Evolutionary conservation across 2,329 filamentous ascomycete species (phyloP), one percentile per base, ranked within the genome.

Genomic region (Calonectria hawksworthii): DNA sequence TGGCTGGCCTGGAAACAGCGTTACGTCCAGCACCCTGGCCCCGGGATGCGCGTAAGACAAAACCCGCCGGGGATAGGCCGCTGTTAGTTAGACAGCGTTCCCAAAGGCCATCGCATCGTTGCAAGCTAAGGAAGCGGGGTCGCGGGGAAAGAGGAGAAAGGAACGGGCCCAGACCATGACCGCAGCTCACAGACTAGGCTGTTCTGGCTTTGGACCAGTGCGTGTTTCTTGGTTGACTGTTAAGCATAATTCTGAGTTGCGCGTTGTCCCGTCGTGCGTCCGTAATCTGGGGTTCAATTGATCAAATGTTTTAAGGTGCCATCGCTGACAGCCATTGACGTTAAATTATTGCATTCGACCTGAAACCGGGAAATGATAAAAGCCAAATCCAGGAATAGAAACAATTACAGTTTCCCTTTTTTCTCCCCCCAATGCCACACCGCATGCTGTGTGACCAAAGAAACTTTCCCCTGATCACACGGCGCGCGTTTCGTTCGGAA

Each of bases 61-160:
- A 54, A 54, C 47, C 36, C 56, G 64, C 68, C 59, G 68, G 68
- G 68, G 47, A 65, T 54, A 38, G 30, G 59, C 47, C 59, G 56
- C 32, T 30, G 23, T 21, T 10, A 2, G 16, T 18, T 50, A 32
- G 51, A 50, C 9, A 38, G 16, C 21, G 28, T 16, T 16, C 7
- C 59, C 41, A 6, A 50, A 32, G 21, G 26, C 28, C 44, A 44
- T 9, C 36, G 10, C 36, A 63, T 41, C 36, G n/a, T n/a, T 63
- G 7, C 9, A 4, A 41, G 34, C 23, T 34, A 54, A 63, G 44
- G 68, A 54, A 70, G 68, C 68, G 68, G 68, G 47, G 68, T 52
- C 59, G 47, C 30, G 59, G 56, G 47, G 68, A 26, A 65, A 44
- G 38, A 65, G n/a, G 38, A 65, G 41, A 30, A 5, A 16, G 28